These are phyloP conservation scores for Synchytrium microbalum DNA, from an alignment of 371 early-diverging fungal species.

Conservation along the genomic window DNA sequence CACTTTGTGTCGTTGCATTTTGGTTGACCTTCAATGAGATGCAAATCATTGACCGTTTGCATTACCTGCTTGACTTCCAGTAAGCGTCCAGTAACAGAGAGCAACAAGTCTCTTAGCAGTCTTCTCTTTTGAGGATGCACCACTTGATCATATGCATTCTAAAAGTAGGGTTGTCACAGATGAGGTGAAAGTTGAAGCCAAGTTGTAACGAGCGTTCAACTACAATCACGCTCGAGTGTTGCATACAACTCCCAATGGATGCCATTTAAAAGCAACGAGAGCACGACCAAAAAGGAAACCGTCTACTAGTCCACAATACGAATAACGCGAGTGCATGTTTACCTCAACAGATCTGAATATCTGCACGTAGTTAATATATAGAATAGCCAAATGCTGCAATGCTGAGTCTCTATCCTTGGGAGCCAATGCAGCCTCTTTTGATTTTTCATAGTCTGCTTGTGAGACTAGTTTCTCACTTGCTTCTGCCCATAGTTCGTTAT, in stretches of 20 bases:
- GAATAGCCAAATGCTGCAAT: constrained; percentile 38
- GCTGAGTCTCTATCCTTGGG: constrained; percentile 41
- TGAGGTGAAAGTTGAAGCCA: too few species aligned
- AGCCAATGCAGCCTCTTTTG: constrained; percentile 31
- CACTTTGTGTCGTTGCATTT: too few species aligned
- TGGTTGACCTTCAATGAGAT: neutral
- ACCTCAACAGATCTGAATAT: constrained; percentile 41
- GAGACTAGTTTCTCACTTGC: constrained; percentile 30
- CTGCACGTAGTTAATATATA: constrained; percentile 45
- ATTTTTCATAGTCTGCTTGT: constrained; percentile 40
- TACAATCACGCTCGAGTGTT: too few species aligned
- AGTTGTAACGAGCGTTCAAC: too few species aligned
- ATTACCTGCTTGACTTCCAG: constrained; percentile 43
- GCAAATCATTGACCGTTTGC: neutral
- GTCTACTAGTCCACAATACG: neutral
- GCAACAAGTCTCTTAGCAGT: constrained; percentile 34
- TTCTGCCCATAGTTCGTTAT: constrained; percentile 36
- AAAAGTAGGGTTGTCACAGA: neutral
- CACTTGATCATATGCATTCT: constrained; percentile 44
- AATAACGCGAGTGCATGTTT: too few species aligned
- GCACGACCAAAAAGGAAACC: neutral
- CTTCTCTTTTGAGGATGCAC: constrained; percentile 50
- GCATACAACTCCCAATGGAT: too few species aligned
- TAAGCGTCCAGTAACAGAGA: constrained; percentile 39
- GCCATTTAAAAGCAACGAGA: too few species aligned